A percentile compares a stretch with the other conserved stretches of the same genome.
Evolutionary conservation across 164 flowering plant genomes (phyloP).

Genomic region (Pachysandra terminalis): DNA sequence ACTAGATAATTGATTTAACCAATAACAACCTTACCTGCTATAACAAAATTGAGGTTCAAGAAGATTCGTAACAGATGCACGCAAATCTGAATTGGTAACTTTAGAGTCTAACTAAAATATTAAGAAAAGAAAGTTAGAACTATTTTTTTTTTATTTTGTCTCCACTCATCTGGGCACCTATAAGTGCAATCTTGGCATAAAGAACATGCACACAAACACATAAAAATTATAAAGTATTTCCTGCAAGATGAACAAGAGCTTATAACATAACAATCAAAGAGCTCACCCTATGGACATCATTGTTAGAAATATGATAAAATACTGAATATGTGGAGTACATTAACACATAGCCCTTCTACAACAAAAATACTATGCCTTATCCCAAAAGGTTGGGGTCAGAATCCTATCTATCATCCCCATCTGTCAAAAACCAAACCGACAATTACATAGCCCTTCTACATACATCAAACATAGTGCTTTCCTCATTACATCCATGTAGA

Average conservation of each 20-base stretch:
- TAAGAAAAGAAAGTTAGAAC: background rate
- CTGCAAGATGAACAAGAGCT: background rate
- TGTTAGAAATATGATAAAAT: background rate
- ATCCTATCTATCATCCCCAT: too few species aligned
- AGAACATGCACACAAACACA: background rate
- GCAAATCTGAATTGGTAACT: constrained; percentile 2
- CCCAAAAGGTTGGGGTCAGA: too few species aligned
- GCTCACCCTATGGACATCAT: background rate
- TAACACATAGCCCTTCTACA: background rate
- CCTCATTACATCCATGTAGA: background rate
- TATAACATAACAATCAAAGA: too few species aligned
- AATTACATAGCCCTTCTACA: background rate
- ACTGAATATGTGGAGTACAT: background rate
- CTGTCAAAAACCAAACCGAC: too few species aligned
- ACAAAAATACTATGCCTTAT: too few species aligned
- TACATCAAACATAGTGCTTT: too few species aligned
- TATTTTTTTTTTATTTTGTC: background rate
- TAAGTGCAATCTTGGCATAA: too few species aligned
- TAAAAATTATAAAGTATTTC: background rate
- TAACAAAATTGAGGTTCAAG: constrained; percentile 9
- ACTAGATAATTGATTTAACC: background rate
- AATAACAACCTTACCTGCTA: constrained; percentile 15
- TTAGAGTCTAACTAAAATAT: constrained; percentile 3
- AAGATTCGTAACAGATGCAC: constrained; percentile 7
- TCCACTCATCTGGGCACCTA: background rate